These are phyloP conservation scores for Annulohypoxylon nitens DNA, from an alignment of 495 filamentous ascomycete genomes.

Conservation along the genomic window DNA sequence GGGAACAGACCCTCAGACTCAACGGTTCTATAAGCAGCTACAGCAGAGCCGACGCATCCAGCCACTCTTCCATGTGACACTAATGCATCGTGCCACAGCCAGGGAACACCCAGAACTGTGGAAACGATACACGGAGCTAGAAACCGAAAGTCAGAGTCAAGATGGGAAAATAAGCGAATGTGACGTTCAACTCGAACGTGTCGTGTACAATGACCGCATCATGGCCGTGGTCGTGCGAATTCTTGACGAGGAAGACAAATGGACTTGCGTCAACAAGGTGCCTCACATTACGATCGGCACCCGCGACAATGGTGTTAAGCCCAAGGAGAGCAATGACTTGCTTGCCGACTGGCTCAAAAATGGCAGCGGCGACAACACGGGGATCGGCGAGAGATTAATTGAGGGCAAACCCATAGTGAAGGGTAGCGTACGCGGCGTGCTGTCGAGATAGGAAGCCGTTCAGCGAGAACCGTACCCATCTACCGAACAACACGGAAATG, in stretches of 20 bases:
- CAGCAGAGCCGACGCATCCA: conserved; percentile 80
- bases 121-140: conserved; percentile 70
- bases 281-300: conserved; percentile 94
- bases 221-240: conserved; percentile 91
- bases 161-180: conserved; percentile 60
- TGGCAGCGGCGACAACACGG: conserved; percentile 60
- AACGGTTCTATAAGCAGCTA: conserved; percentile 81
- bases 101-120: conserved; percentile 74
- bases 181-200: conserved; percentile 65
- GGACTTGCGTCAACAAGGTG: conserved; percentile 80
- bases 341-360: conserved; percentile 73
- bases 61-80: conserved; percentile 89
- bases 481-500: not conserved
- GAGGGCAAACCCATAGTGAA: conserved; percentile 58
- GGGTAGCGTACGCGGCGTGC: conserved; percentile 58
- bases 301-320: conserved; percentile 76
- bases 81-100: conserved; percentile 81
- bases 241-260: conserved; percentile 61
- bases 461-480: conserved; percentile 12
- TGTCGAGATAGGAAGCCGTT: conserved; percentile 57
- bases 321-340: conserved; percentile 92
- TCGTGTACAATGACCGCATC: conserved; percentile 84
- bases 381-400: conserved; percentile 63
- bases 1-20: conserved; percentile 58
- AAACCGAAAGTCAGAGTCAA: conserved; percentile 55